Conservation (phyloP, 1,284 basidiomycete genomes). For the Phaffia rhodozyma region DNA sequence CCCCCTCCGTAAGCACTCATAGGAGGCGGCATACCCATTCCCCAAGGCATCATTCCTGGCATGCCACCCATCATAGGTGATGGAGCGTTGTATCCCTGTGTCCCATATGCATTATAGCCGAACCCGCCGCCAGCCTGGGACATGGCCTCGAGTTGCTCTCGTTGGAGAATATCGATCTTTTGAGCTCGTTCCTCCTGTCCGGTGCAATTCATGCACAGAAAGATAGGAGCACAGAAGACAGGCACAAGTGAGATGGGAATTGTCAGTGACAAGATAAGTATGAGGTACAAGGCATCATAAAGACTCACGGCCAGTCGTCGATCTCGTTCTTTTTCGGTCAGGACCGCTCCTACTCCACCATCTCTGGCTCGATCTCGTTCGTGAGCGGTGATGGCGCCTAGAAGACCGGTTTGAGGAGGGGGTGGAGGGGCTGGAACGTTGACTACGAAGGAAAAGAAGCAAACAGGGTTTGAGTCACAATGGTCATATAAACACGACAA, state of each 20-base stretch:
- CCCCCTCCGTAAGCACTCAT: constrained; percentile 32
- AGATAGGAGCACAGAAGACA: constrained; percentile 3
- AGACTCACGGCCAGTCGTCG: constrained; percentile 53
- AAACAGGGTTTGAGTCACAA: background rate
- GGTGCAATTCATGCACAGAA: constrained; percentile 10
- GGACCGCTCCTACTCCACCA: constrained; percentile 81
- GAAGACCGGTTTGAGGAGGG: constrained; percentile 84
- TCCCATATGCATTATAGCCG: constrained; percentile 22
- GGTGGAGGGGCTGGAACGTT: constrained; percentile 90
- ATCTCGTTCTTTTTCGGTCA: constrained; percentile 91
- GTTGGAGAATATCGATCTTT: constrained; percentile 77
- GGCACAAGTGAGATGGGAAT: background rate
- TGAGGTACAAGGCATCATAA: background rate
- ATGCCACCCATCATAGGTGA: constrained; percentile 22
- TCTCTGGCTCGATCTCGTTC: constrained; percentile 88
- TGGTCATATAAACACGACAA: background rate
- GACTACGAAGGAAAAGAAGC: constrained; percentile 37
- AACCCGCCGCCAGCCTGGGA: constrained; percentile 45
- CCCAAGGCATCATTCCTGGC: constrained; percentile 34
- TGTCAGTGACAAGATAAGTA: background rate
- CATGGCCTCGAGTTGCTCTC: constrained; percentile 77
- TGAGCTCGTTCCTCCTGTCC: constrained; percentile 69
- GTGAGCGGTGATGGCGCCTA: constrained; percentile 90
- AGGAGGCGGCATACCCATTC: constrained; percentile 37
- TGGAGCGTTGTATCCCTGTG: constrained; percentile 27